Evolutionary conservation across 352 stramenopile genomes (phyloP), one percentile per base, ranked within the genome.

Genomic region (Globisporangium splendens): DNA sequence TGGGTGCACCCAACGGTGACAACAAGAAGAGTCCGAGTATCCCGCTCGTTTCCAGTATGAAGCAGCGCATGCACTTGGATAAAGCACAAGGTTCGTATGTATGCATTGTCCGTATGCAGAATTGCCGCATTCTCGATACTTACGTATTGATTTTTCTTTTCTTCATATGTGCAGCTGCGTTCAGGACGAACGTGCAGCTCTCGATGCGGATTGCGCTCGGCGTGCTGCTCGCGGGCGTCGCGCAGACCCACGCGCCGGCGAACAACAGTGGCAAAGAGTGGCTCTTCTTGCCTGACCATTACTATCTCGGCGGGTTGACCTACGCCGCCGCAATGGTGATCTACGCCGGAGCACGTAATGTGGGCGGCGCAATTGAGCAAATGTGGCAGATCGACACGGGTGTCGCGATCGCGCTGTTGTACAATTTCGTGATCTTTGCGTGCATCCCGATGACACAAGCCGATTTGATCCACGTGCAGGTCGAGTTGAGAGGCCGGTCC

Each of bases 381-480:
- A 72, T 91, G 46, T 93, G 73, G 72, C 83, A 93, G 70, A 86
- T 88, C 55, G 73, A 86, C 38, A 50, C 83, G 4, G 83, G 83
- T 10, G 77, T 93, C 1, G 74, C 69, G 1, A 75, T 90, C 43
- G 80, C 83, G 46, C 52, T 93, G 21, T 54, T 89, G 10, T 93
- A 80, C 73, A 93, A 90, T 49, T 80, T 90, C 47, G 44, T 73
- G 3, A 61, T 93, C 17, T 93, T 89, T 39, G 69, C 66, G 2
- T 63, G 65, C 60, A 71, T 89, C 28, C 69, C 66, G 11, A 77
- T 90, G 33, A 77, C 67, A 10, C 74, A 89, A 57, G 46, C 59
- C 11, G 55, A 78, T 12, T 56, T 89, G 10, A 71, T 84, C 35
- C 59, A 65, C 1, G 62, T 87, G 18, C 66, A 69, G 2, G 68